Evolutionary conservation across 306 rosid species (phyloP), one percentile per base, ranked within the genome.

Genomic region (Lupinus albus): DNA sequence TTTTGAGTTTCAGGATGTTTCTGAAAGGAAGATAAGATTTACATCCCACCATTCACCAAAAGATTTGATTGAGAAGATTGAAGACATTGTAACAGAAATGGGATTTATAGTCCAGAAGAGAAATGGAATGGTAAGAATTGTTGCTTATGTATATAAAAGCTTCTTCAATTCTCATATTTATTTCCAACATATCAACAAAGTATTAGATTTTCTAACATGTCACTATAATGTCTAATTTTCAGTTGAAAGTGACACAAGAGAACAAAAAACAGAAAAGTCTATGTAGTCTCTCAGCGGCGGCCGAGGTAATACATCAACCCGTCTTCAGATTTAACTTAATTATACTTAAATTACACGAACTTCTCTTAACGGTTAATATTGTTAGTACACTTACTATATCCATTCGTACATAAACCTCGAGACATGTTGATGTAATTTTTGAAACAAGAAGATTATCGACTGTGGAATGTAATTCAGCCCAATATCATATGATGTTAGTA

Each of bases 11-110:
- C 63, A 92, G 98, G 96, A 89, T 76, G 85, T 88, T 13, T 86
- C 93, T 1, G 90, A 93, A 82, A 87, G 97, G 81, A 89, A 93
- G 85, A 83, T 85, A 78, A 84, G 97, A 67, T 93, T 93, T 79
- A 88, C 98, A 55, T 93, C 97, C 47, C 84, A 82, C 74, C 84
- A 79, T 73, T 82, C 97, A 21, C 79, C 84, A 14, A 89, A 83
- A 68, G 88, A 88, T 71, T 74, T 93, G 80, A 78, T 81, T 0
- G 84, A 83, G 76, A 86, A 75, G 82, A 87, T 93, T 45, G 96
- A 88, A 76, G 82, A 75, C 72, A 86, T 79, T 57, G 95, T 84
- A 44, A 80, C 76, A 33, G 86, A 81, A 74, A 87, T 89, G 95
- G 96, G 98, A 68, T 89, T 70, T 46, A 67, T 83, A 21, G 91